Evolutionary conservation across 2,329 filamentous ascomycete species (phyloP), one percentile per base, ranked within the genome.

Genomic region (Stagonosporopsis cucurbitacearum): DNA sequence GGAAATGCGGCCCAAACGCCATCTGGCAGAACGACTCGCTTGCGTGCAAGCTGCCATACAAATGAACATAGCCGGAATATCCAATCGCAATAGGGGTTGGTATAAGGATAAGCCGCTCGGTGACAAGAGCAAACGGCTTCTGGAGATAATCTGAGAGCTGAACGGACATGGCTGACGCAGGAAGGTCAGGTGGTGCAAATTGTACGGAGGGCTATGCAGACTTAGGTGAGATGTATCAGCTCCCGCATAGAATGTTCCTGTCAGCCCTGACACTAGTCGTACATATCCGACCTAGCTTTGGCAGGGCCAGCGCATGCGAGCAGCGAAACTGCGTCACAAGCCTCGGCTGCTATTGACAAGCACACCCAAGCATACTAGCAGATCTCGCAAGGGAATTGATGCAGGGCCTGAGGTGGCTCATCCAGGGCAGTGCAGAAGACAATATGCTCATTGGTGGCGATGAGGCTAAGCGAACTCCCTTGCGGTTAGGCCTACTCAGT

Each of bases 1-100:
- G 25, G 19, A 62, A 57, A 26, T 57, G 53, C 12, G 50, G 36
- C 5, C 59, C 57, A 20, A 62, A 62, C 1, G 49, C 57, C 59
- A 62, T 62, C 1, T 52, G 42, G 37, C 57, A 62, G 20, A 62
- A 62, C 13, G 41, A 42, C 20, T 48, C 39, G 25, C 49, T 57
- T 22, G 53, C 59, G 42, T 59, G 59, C 28, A 62, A 36, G 12
- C 41, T 32, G 17, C 50, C 46, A 22, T 62, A 62, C 9, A 59
- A 43, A 6, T 36, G 40, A 7, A 59, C 33, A 17, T 62, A 62
- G 6, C 36, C 12, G 17, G 6, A 3, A 32, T 25, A 50, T 15
- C 25, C 15, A 35, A 59, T 47, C 15, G 57, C 57, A 17, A 57
- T 49, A 6, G 59, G 57, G 20, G 57, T 62, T 23, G 53, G 57